Percentiles rank a stretch among this genome's conserved stretches.
Evolutionary conservation across 345 rosid genomes (phyloP).

Genomic region (Eucalyptus curtisii): DNA sequence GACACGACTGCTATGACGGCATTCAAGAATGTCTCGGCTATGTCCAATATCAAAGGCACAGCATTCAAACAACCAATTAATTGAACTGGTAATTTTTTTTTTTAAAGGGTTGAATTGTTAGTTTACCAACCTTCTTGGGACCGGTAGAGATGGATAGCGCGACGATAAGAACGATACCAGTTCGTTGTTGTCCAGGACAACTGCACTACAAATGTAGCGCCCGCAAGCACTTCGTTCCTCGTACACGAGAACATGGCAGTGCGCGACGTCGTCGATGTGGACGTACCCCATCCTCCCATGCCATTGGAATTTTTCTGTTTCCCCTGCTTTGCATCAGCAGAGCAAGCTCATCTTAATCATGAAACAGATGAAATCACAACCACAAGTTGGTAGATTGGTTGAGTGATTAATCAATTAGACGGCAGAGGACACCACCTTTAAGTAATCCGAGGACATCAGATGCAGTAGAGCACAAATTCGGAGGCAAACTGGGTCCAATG

Average conservation of each 20-base stretch:
- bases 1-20: not conserved
- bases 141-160: slow-evolving; percentile 47
- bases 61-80: not conserved
- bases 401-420: not conserved
- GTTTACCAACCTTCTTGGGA: slow-evolving; percentile 40
- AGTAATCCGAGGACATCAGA: slow-evolving; percentile 77
- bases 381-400: too few species aligned
- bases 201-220: slow-evolving; percentile 62
- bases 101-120: not conserved
- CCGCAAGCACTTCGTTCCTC: slow-evolving; percentile 41
- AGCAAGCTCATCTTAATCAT: not conserved
- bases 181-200: slow-evolving; percentile 39
- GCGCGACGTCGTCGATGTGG: slow-evolving; percentile 86
- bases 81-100: not conserved
- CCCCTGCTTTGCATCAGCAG: slow-evolving; percentile 22
- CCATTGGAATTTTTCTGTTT: slow-evolving; percentile 52
- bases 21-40: not conserved
- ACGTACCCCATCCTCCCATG: slow-evolving; percentile 90
- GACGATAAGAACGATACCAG: slow-evolving; percentile 36
- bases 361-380: not conserved
- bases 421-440: slow-evolving; percentile 24
- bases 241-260: slow-evolving; percentile 58
- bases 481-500: slow-evolving; percentile 75
- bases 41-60: not conserved
- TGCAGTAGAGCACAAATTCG: slow-evolving; percentile 61